A percentile compares a stretch with the other conserved stretches of the same genome.
phyloP scores from a whole-genome alignment of 1,139 yeast species.

The Sugiyamaella castrensis region DNA sequence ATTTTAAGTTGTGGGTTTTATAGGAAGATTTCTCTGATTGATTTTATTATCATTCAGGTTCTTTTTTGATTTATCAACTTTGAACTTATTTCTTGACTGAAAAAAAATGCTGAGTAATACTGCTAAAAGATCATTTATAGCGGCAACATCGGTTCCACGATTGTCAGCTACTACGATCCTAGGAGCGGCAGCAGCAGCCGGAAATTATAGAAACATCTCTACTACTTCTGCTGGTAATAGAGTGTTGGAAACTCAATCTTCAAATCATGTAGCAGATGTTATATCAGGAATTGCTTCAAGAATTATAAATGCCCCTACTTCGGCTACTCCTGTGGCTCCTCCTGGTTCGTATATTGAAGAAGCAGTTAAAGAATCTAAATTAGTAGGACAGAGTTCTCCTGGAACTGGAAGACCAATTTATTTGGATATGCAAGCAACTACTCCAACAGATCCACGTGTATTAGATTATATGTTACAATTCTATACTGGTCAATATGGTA shows the following conservation, averaged over 20 bases:
- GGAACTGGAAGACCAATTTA: slow-evolving; percentile 68
- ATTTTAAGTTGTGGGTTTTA: too few relatives aligned
- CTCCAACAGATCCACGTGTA: slow-evolving; percentile 97
- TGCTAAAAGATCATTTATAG: not conserved
- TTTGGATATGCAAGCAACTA: slow-evolving; percentile 94
- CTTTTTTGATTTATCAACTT: too few relatives aligned
- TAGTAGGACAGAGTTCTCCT: slow-evolving; percentile 20
- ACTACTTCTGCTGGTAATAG: not conserved
- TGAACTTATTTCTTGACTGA: too few relatives aligned
- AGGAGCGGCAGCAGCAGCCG: not conserved
- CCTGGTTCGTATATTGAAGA: slow-evolving; percentile 28
- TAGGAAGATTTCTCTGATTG: too few relatives aligned
- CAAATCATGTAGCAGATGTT: slow-evolving; percentile 24
- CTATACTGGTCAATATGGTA: slow-evolving; percentile 92
- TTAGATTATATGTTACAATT: slow-evolving; percentile 89
- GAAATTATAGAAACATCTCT: not conserved
- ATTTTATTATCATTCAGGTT: too few relatives aligned
- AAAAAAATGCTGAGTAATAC: slow-evolving; percentile 3
- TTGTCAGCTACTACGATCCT: not conserved
- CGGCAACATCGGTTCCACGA: not conserved
- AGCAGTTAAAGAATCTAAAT: slow-evolving; percentile 24
- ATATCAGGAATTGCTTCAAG: slow-evolving; percentile 19
- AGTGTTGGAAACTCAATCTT: slow-evolving; percentile 3
- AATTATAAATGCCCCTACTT: slow-evolving; percentile 12
- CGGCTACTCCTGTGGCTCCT: slow-evolving; percentile 23